Conservation (phyloP, 2,329 filamentous ascomycete genomes). For the Chlorencoelia australis region DNA sequence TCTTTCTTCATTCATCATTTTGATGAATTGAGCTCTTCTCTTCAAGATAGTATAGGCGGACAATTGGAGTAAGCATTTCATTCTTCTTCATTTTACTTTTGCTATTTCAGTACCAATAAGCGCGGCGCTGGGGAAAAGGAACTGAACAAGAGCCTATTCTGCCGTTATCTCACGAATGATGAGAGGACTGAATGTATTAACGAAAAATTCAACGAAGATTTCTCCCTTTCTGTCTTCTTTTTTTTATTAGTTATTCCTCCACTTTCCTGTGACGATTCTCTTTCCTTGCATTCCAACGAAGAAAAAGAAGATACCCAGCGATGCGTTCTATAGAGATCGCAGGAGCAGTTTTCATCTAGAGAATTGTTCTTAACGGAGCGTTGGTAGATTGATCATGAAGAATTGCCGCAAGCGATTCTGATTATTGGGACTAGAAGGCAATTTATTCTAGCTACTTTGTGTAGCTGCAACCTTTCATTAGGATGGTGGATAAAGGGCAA, state of each 20-base stretch:
- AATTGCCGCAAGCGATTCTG: constrained; percentile 10
- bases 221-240: constrained; percentile 2
- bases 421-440: constrained; percentile 27
- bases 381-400: constrained; percentile 44
- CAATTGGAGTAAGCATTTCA: constrained; percentile 31
- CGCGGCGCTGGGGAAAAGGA: constrained; percentile 19
- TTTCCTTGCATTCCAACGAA: no score
- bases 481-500: constrained; percentile 26
- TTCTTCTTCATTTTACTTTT: constrained; percentile 33
- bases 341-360: constrained; percentile 59
- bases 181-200: no score
- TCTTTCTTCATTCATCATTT: no score
- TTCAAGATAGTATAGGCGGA: no score
- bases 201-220: no score
- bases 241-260: neutral
- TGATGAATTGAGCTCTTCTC: no score
- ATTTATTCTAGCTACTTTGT: constrained; percentile 24
- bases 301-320: constrained; percentile 47
- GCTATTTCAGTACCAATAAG: constrained; percentile 15
- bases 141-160: no score
- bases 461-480: constrained; percentile 25
- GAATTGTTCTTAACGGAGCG: constrained; percentile 72
- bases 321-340: constrained; percentile 66
- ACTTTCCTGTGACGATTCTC: constrained; percentile 5
- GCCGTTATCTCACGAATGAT: no score